These are phyloP conservation scores for Kuraishia floccosa DNA, from an alignment of 805 yeast species.

Conservation along the genomic window DNA sequence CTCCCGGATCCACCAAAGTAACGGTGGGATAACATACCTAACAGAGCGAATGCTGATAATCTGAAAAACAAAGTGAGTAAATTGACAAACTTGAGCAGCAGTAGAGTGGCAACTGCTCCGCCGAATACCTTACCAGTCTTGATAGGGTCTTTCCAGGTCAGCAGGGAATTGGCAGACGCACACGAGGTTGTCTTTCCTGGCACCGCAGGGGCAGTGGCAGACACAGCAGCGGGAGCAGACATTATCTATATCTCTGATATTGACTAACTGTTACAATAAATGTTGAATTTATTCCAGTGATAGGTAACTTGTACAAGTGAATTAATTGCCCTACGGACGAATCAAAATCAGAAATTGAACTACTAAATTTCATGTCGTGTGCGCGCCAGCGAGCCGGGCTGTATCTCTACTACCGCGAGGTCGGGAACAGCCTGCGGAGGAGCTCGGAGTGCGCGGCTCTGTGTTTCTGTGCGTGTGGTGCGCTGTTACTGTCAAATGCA, in stretches of 20 bases:
- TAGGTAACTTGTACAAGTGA: too few relatives aligned
- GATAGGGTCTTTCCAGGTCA: conserved; percentile 70
- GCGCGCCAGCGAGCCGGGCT: too few relatives aligned
- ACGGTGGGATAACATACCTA: conserved; percentile 10
- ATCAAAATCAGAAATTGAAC: too few relatives aligned
- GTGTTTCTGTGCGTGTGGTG: too few relatives aligned
- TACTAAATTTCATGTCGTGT: too few relatives aligned
- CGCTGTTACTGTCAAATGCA: too few relatives aligned
- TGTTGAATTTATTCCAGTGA: too few relatives aligned
- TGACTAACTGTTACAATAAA: too few relatives aligned
- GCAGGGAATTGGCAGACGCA: conserved; percentile 22
- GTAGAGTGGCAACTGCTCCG: conserved; percentile 38
- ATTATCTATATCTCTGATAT: neutral
- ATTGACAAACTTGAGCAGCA: conserved; percentile 53
- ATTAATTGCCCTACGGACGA: too few relatives aligned
- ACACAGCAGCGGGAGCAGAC: conserved; percentile 1
- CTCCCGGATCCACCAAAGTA: neutral
- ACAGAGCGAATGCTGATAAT: conserved; percentile 44
- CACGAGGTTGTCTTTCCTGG: conserved; percentile 10
- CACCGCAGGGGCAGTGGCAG: conserved; percentile 17
- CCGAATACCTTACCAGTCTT: conserved; percentile 72
- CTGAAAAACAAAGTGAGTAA: conserved; percentile 50
- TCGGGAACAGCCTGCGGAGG: too few relatives aligned
- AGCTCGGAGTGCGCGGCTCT: too few relatives aligned
- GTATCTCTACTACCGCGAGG: too few relatives aligned